These are phyloP conservation scores for Penicillium janthinellum DNA, from an alignment of 2,329 filamentous ascomycete genomes.

Conservation along the genomic window DNA sequence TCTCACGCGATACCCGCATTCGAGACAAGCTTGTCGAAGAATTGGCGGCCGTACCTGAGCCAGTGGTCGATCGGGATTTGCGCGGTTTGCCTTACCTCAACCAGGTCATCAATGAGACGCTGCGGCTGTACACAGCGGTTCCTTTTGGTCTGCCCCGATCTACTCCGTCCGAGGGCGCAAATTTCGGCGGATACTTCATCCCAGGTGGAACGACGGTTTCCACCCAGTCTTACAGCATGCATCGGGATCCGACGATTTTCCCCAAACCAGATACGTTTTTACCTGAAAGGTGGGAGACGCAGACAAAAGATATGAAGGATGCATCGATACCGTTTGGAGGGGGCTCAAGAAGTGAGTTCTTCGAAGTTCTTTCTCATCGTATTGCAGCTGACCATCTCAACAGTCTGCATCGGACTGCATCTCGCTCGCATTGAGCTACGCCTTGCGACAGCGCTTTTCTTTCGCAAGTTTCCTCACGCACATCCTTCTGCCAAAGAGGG, in stretches of 20 bases:
- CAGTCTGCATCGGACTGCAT: conserved; percentile 67
- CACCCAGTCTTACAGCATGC: conserved; percentile 58
- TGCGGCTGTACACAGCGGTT: conserved; percentile 44
- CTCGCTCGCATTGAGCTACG: conserved; percentile 63
- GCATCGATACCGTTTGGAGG: conserved; percentile 70
- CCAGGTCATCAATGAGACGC: conserved; percentile 36
- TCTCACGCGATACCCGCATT: conserved; percentile 21
- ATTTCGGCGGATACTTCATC: conserved; percentile 45
- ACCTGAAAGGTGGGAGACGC: conserved; percentile 30
- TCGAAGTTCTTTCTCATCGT: background rate
- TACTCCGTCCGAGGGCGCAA: conserved; percentile 45
- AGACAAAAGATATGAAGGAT: conserved; percentile 48
- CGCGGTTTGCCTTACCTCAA: conserved; percentile 41
- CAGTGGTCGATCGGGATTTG: conserved; percentile 42
- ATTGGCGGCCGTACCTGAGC: background rate
- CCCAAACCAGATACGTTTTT: conserved; percentile 46
- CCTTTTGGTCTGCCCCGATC: conserved; percentile 39
- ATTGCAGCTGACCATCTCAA: background rate
- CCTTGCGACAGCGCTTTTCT: conserved; percentile 55
- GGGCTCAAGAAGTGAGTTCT: conserved; percentile 57
- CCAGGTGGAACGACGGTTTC: conserved; percentile 57
- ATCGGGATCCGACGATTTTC: conserved; percentile 56
- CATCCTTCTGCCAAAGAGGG: conserved; percentile 24
- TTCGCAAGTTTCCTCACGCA: conserved; percentile 39
- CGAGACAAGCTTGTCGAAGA: conserved; percentile 15